Conservation (phyloP, 331 rosid genomes). For the Pyrus hybrid region DNA sequence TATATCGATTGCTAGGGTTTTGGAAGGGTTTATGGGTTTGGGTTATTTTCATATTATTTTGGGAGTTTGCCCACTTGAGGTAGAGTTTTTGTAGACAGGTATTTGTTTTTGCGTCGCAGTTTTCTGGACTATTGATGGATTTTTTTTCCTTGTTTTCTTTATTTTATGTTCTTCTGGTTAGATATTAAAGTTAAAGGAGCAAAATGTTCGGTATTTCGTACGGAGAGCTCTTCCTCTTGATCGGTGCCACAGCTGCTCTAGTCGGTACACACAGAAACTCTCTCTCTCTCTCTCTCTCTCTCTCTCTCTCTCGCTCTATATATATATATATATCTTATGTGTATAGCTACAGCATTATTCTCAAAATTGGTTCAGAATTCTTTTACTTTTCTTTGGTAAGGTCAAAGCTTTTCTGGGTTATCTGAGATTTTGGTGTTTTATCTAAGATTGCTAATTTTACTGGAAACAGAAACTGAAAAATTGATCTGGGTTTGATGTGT, state of each 20-base stretch:
- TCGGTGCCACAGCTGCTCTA: constrained; percentile 46
- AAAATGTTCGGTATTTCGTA: constrained; percentile 42
- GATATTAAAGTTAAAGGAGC: no score
- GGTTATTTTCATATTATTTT: no score
- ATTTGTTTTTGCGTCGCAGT: no score
- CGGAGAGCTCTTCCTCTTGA: constrained; percentile 42
- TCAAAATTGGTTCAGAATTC: background rate
- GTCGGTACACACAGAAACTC: constrained; percentile 10
- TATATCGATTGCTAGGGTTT: no score
- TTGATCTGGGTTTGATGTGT: background rate
- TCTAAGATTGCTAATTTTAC: background rate
- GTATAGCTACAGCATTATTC: background rate
- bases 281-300: background rate
- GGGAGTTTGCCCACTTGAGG: no score
- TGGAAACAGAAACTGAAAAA: no score
- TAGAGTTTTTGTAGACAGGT: no score
- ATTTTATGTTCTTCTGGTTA: no score
- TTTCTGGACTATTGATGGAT: no score
- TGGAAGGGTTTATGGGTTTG: no score
- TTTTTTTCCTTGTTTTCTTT: no score
- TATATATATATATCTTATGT: background rate
- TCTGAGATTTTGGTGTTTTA: background rate
- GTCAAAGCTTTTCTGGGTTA: background rate
- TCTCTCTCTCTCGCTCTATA: background rate
- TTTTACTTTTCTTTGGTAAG: background rate